Base-by-base conservation (phyloP, 768 basidiomycete species). In the Coprinellus micaceus region DNA sequence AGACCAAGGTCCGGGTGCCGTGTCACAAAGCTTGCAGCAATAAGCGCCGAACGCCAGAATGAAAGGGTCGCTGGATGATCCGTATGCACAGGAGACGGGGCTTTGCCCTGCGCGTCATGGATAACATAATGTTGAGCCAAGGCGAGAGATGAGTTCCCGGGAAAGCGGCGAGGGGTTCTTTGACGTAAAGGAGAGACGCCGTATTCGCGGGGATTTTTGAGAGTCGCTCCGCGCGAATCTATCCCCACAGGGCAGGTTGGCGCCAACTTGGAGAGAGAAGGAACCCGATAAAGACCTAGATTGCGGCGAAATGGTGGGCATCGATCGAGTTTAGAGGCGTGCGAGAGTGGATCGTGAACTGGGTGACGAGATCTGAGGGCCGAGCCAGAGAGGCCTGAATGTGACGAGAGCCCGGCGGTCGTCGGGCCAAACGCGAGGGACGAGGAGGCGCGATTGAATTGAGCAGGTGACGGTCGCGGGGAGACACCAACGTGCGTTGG, bases 401-500 rank as follows among this genome's bases (percentile, higher is more conserved):
- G 33, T 33, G 33, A 33, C 33, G 33, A 33, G 33, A 33, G 46
- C 22, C 12, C 46, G 25, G 46, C 2, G 46, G 22, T 28, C 5
- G 21, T 47, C 24, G 46, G 46, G 40, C n/a, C 7, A 17, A 15
- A n/a, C n/a, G n/a, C n/a, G n/a, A n/a, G n/a, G n/a, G n/a, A n/a
- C n/a, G n/a, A n/a, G n/a, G n/a, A n/a, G n/a, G n/a, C n/a, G n/a
- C n/a, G n/a, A 21, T 43, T 13, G 46, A 47, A 24, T 15, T 24
- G 48, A 4, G 9, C 5, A 28, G n/a, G 48, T 15, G 25, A 47
- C 15, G 13, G 11, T n/a, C 12, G 25, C 1, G 12, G 48, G 28
- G 28, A 28, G 26, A n/a, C 15, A 24, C 46, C 22, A 50, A 50
- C 48, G 48, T 50, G 48, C 48, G 48, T 36, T n/a, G 48, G 48